A percentile compares a stretch with the other conserved stretches of the same genome.
Conservation (phyloP, 2,329 filamentous ascomycete species). For the Coniochaeta hoffmannii region DNA sequence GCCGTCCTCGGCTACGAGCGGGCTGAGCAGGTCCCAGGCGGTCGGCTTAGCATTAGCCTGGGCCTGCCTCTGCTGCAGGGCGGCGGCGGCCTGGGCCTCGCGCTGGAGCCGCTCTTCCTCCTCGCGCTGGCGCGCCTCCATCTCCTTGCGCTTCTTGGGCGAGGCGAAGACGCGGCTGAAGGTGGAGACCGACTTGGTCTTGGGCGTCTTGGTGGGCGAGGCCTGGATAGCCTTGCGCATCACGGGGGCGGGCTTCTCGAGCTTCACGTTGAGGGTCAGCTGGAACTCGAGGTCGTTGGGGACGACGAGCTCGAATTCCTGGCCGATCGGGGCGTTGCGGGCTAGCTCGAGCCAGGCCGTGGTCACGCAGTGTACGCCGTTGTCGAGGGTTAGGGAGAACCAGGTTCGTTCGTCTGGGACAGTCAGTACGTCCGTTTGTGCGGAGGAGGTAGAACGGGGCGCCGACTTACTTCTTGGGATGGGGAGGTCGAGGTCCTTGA, state of each 20-base stretch:
- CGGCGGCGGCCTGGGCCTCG: conserved; percentile 45
- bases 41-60: conserved; percentile 58
- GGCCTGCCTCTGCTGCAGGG: conserved; percentile 24
- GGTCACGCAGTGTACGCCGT: conserved; percentile 94
- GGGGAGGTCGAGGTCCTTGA: conserved; percentile 90
- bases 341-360: conserved; percentile 92
- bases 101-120: conserved; percentile 68
- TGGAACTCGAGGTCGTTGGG: conserved; percentile 98
- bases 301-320: conserved; percentile 96
- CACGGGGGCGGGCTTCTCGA: conserved; percentile 66
- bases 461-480: conserved; percentile 73
- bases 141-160: conserved; percentile 93
- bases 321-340: conserved; percentile 86
- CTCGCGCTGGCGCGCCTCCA: conserved; percentile 76
- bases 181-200: conserved; percentile 67
- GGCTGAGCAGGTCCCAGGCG: conserved; percentile 80
- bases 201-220: conserved; percentile 55
- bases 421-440: conserved; percentile 11
- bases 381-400: conserved; percentile 97
- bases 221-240: conserved; percentile 35
- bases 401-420: conserved; percentile 73
- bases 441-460: conserved; percentile 7
- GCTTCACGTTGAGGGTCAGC: conserved; percentile 89
- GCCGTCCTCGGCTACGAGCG: conserved; percentile 81
- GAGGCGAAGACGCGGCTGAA: conserved; percentile 91